These are phyloP conservation scores for Sporothrix luriei DNA, from an alignment of 2,329 filamentous ascomycete species.

Conservation along the genomic window DNA sequence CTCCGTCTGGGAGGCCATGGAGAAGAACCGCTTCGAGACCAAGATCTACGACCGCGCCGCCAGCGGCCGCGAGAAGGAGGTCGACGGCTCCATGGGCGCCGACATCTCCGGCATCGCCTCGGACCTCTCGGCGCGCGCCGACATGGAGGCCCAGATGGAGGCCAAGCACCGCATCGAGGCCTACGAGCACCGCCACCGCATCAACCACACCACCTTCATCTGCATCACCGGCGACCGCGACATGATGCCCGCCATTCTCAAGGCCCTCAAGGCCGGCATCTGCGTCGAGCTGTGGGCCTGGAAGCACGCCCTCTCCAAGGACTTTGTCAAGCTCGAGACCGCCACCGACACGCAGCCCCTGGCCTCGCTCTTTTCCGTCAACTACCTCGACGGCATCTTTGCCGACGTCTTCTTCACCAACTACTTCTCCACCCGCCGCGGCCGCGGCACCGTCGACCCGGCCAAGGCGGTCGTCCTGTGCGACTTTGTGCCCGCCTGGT, in stretches of 20 bases:
- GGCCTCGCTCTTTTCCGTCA: slow-evolving; percentile 28
- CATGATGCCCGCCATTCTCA: slow-evolving; percentile 37
- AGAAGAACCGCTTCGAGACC: neutral
- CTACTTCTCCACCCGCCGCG: slow-evolving; percentile 31
- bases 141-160: neutral
- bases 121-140: slow-evolving; percentile 25
- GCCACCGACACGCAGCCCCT: neutral
- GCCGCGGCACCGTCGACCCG: neutral
- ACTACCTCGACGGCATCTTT: slow-evolving; percentile 33
- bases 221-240: slow-evolving; percentile 39
- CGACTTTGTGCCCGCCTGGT: slow-evolving; percentile 9
- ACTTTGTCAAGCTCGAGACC: slow-evolving; percentile 32
- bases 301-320: slow-evolving; percentile 36
- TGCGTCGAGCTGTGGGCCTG: slow-evolving; percentile 40
- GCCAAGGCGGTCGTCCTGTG: slow-evolving; percentile 22
- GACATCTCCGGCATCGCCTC: slow-evolving; percentile 35
- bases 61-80: slow-evolving; percentile 39
- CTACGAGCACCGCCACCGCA: slow-evolving; percentile 7
- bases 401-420: slow-evolving; percentile 33
- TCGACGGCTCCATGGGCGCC: slow-evolving; percentile 38
- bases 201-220: slow-evolving; percentile 35
- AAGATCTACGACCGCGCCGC: slow-evolving; percentile 4
- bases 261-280: slow-evolving; percentile 33
- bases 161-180: slow-evolving; percentile 3
- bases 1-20: neutral